Conservation (phyloP, 2,329 filamentous ascomycete species). For the Corynespora cassiicola region DNA sequence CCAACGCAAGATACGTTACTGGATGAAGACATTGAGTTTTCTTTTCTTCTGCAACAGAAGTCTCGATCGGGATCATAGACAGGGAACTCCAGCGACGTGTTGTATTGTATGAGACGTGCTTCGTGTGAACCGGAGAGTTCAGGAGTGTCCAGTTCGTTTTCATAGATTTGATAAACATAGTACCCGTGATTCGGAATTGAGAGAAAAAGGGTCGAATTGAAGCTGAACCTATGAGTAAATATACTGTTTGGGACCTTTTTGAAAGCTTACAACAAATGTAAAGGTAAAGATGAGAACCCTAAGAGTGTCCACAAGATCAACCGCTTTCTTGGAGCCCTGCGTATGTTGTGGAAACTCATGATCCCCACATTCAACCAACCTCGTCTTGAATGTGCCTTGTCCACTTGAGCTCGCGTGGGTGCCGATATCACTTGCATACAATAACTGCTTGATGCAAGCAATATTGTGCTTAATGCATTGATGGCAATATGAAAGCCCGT, state of each 20-base stretch:
- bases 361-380: not conserved
- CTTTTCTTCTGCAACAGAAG: no score
- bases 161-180: not conserved
- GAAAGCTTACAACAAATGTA: constrained; percentile 1
- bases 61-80: no score
- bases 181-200: not conserved
- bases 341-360: not conserved
- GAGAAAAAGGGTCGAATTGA: constrained; percentile 1
- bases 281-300: constrained; percentile 1
- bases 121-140: no score
- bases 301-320: not conserved
- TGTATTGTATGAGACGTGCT: no score
- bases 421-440: constrained; percentile 1
- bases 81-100: no score
- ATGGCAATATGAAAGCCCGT: not conserved
- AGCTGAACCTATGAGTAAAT: not conserved
- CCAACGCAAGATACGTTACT: no score
- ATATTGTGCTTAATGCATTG: not conserved
- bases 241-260: not conserved
- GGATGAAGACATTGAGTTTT: no score
- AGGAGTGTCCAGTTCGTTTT: no score
- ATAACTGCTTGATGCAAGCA: not conserved
- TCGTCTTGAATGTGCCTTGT: not conserved
- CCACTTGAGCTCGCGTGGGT: constrained; percentile 1
- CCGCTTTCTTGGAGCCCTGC: not conserved